A percentile compares a stretch with the other conserved stretches of the same genome.
phyloP scores from a whole-genome alignment of 2,329 filamentous ascomycete species.

The Rhynchosporium secalis region DNA sequence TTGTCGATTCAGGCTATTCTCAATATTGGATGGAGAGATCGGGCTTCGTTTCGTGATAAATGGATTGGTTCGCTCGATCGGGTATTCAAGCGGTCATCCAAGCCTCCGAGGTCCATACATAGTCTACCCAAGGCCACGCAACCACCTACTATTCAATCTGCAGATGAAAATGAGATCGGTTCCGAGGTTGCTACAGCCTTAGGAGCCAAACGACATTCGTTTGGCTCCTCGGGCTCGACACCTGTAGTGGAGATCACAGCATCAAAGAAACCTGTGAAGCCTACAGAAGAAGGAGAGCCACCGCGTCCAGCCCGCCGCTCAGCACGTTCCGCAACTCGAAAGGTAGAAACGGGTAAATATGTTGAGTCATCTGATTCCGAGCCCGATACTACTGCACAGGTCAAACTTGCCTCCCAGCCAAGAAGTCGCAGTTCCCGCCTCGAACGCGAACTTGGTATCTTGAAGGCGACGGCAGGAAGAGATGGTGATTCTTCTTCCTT shows the following conservation, averaged over 20 bases:
- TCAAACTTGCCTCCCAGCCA: constrained; percentile 11
- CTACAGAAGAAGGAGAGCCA: not conserved
- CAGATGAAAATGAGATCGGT: not conserved
- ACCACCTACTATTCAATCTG: not conserved
- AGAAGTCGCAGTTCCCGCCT: constrained; percentile 19
- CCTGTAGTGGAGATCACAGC: not conserved
- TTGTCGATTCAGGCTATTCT: constrained; percentile 74
- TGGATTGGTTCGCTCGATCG: constrained; percentile 72
- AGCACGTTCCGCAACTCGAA: constrained; percentile 25
- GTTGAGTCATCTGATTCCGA: constrained; percentile 34
- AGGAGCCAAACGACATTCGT: not conserved
- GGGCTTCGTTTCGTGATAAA: constrained; percentile 73
- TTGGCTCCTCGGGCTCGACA: not conserved
- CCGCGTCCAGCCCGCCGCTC: constrained; percentile 25
- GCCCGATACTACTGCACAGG: constrained; percentile 21
- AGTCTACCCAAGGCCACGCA: not conserved
- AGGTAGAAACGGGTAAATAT: constrained; percentile 29
- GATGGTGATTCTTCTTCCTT: constrained; percentile 20
- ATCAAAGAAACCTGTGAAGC: not conserved
- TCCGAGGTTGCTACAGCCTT: not conserved
- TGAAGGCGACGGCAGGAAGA: constrained; percentile 35
- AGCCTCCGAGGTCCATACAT: constrained; percentile 35
- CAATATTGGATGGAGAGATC: constrained; percentile 77
- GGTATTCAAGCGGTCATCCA: constrained; percentile 59
- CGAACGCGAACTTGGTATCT: constrained; percentile 32